phyloP scores from a whole-genome alignment of 306 rosid species.

The Rubus idaeus region DNA sequence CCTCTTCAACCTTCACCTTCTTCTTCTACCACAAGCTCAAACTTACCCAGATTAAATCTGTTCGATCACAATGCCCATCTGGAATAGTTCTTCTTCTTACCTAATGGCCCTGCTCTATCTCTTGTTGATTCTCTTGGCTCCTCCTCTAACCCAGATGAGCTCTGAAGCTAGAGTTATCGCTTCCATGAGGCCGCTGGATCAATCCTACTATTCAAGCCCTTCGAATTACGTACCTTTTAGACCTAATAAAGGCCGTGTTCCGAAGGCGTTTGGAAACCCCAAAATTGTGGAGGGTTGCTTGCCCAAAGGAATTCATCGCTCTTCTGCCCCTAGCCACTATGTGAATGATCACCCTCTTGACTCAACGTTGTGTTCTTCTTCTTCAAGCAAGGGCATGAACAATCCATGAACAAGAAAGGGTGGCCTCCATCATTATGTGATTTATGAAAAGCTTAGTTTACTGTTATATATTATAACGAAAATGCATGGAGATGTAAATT shows the following conservation, averaged over 20 bases:
- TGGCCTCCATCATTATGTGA: neutral
- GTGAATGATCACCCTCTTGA: slow-evolving; percentile 53
- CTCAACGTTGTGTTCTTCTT: slow-evolving; percentile 36
- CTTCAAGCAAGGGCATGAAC: slow-evolving; percentile 28
- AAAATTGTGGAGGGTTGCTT: slow-evolving; percentile 47
- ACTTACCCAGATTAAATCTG: neutral
- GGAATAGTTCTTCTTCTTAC: neutral
- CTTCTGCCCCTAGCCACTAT: slow-evolving; percentile 68
- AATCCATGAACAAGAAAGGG: slow-evolving; percentile 31
- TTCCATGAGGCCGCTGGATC: slow-evolving; percentile 37
- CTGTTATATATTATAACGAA: neutral
- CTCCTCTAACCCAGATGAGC: slow-evolving; percentile 17
- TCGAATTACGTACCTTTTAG: slow-evolving; percentile 34
- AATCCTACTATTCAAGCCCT: slow-evolving; percentile 11
- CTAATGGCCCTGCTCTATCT: slow-evolving; percentile 28
- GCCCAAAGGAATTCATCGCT: slow-evolving; percentile 54
- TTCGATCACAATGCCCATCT: slow-evolving; percentile 16
- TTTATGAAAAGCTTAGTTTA: neutral
- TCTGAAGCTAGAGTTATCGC: slow-evolving; percentile 14
- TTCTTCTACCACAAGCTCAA: neutral
- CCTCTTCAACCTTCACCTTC: slow-evolving; percentile 18
- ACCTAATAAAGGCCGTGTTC: slow-evolving; percentile 26
- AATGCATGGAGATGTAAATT: slow-evolving; percentile 13
- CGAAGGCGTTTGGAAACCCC: slow-evolving; percentile 6
- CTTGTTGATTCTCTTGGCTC: slow-evolving; percentile 34